Evolutionary conservation across 495 filamentous ascomycete genomes (phyloP), one percentile per base, ranked within the genome.

Genomic region (Ascobolus immersus): DNA sequence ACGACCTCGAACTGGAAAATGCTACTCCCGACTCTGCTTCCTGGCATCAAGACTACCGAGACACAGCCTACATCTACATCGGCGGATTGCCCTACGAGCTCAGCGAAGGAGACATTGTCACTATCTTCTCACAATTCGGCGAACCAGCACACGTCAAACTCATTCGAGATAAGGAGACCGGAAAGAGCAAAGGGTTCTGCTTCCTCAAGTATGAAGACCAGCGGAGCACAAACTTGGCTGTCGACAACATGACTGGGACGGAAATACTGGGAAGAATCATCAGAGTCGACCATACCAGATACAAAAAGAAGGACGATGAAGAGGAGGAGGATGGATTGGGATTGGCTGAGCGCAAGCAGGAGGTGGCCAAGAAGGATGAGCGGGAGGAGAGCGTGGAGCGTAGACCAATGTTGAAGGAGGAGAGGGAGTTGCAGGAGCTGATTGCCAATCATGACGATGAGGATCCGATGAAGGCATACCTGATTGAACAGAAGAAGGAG

Each of bases 181-280:
- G 86, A 18, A 90, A 90, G 51, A 84, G 75, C 40, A 72, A 71
- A 35, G 86, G 86, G 1, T 99, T 93, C 42, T 77, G 72, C 1
- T 99, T 81, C 59, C 62, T 96, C 33, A 96, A 96, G 52, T 96
- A 93, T 53, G 86, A 96, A 49, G 86, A 96, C 53, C 86, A 96
- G 62, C 69, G 89, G 38, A 91, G 80, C 50, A 84, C 77, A 25
- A 81, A 92, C 53, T 58, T 96, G 21, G 86, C 86, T 2, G 86
- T 96, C 2, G 86, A 96, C 54, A 96, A 96, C 50, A 54, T 96
- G 4, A 74, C 79, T 28, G 86, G 86, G 11, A 71, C 81, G 17
- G 72, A 65, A 18, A 72, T 96, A 12, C 60, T 78, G 50, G 81
- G 81, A 1, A 60, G 84, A 28, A 53, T 77, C 31, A 51, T 96